Evolutionary conservation across 805 yeast species (phyloP).

Genomic region (Kluyveromyces wickerhamii): DNA sequence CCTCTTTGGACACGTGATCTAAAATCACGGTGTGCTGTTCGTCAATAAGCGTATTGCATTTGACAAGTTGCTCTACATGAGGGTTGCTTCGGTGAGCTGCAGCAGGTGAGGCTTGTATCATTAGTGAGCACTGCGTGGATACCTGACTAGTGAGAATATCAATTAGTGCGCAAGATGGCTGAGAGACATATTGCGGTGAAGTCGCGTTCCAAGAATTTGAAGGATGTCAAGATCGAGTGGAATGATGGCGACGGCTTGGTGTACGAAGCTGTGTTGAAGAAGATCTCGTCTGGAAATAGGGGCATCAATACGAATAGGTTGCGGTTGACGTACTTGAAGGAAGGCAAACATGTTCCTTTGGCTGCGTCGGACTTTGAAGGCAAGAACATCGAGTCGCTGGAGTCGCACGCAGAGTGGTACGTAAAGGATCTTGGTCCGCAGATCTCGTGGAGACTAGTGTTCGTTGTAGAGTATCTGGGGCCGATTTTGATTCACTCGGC

Average conservation of each 20-base stretch:
- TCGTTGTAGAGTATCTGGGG: constrained; percentile 78
- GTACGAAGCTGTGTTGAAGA: constrained; percentile 36
- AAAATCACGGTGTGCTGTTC: no score
- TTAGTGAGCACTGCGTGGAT: no score
- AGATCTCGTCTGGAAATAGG: constrained; percentile 38
- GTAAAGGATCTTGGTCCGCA: constrained; percentile 93
- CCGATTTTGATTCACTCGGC: constrained; percentile 77
- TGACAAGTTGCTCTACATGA: no score
- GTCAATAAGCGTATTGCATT: no score
- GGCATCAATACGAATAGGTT: constrained; percentile 42
- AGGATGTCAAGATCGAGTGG: constrained; percentile 35
- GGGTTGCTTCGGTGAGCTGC: no score
- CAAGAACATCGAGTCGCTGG: constrained; percentile 29
- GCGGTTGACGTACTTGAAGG: constrained; percentile 41
- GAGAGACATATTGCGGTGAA: constrained; percentile 45
- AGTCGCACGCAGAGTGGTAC: constrained; percentile 37
- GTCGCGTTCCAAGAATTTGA: constrained; percentile 54
- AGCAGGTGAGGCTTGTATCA: no score
- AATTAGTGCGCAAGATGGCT: no score
- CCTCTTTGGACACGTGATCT: no score
- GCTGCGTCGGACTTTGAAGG: constrained; percentile 6
- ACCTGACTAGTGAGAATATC: no score
- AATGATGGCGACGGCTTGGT: constrained; percentile 30
- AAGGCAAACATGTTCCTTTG: constrained; percentile 28
- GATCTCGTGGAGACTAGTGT: constrained; percentile 88